These are phyloP conservation scores for Eutrema japonicum DNA, from an alignment of 345 rosid species.

Conservation along the genomic window DNA sequence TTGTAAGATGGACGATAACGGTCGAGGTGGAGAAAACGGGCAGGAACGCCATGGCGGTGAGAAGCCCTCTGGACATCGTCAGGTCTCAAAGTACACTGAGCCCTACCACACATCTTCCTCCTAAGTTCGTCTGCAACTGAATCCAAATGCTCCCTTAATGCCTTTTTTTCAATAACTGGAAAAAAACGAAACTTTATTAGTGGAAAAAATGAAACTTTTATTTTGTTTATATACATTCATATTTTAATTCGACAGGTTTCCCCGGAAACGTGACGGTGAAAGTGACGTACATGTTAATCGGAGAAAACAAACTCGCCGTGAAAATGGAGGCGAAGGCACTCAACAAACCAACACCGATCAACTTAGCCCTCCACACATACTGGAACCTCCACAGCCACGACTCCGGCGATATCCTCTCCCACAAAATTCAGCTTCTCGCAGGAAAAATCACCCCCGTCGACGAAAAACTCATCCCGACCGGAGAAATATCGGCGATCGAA, in stretches of 20 bases:
- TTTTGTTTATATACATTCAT: too few species aligned
- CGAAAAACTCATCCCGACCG: conserved; percentile 75
- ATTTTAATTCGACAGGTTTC: conserved; percentile 54
- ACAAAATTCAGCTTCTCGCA: conserved; percentile 60
- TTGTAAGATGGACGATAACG: conserved; percentile 77
- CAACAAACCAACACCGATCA: conserved; percentile 67
- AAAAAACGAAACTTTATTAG: not conserved
- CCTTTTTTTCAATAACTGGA: too few species aligned
- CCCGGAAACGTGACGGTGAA: conserved; percentile 68
- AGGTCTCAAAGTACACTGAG: too few species aligned
- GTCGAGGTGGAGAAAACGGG: too few species aligned
- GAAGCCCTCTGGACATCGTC: too few species aligned
- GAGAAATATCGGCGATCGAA: conserved; percentile 44
- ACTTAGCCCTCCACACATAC: conserved; percentile 76
- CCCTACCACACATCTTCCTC: too few species aligned
- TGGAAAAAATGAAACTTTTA: too few species aligned
- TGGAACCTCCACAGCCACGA: conserved; percentile 82
- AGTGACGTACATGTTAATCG: conserved; percentile 66
- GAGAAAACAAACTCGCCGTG: conserved; percentile 53
- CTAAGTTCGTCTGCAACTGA: too few species aligned
- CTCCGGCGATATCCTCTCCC: conserved; percentile 68
- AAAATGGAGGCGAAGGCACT: conserved; percentile 65
- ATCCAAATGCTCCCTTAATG: too few species aligned
- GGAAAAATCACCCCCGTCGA: conserved; percentile 67
- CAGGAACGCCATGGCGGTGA: too few species aligned